Evolutionary conservation across 1,139 yeast species (phyloP).

Genomic region (Nadsonia starkeyi-henricii): DNA sequence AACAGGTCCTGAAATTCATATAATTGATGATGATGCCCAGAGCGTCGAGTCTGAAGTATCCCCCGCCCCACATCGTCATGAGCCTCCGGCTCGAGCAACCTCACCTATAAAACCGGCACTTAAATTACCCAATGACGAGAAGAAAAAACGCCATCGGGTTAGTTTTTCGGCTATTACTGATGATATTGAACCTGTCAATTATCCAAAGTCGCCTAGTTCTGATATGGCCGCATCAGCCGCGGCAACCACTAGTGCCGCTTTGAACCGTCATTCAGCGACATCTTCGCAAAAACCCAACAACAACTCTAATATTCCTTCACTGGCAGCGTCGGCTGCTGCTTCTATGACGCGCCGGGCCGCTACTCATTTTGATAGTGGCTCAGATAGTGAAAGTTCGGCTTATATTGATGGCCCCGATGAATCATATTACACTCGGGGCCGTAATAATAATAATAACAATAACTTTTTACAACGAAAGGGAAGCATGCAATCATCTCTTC

Average conservation of each 20-base stretch:
- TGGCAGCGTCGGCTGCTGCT: neutral
- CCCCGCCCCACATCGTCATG: slow-evolving; percentile 8
- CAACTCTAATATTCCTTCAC: no score
- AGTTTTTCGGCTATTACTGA: neutral
- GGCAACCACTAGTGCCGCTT: neutral
- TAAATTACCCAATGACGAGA: slow-evolving; percentile 7
- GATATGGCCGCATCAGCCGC: neutral
- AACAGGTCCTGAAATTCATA: neutral
- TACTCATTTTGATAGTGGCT: neutral
- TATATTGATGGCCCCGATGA: neutral
- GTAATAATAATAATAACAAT: neutral
- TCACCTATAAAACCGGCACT: slow-evolving; percentile 23
- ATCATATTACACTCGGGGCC: neutral
- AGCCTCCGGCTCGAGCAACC: slow-evolving; percentile 17
- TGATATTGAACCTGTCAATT: neutral
- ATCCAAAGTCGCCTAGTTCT: neutral
- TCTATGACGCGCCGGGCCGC: neutral
- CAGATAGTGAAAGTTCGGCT: neutral
- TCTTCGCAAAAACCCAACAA: neutral
- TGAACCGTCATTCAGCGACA: neutral
- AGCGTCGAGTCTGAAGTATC: neutral
- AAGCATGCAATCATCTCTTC: neutral
- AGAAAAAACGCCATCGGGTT: neutral
- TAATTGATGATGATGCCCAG: neutral
- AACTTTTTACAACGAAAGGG: neutral